A percentile compares a stretch with the other conserved stretches of the same genome.
phyloP scores from a whole-genome alignment of 805 yeast genomes.

The Geotrichum ghanense region DNA sequence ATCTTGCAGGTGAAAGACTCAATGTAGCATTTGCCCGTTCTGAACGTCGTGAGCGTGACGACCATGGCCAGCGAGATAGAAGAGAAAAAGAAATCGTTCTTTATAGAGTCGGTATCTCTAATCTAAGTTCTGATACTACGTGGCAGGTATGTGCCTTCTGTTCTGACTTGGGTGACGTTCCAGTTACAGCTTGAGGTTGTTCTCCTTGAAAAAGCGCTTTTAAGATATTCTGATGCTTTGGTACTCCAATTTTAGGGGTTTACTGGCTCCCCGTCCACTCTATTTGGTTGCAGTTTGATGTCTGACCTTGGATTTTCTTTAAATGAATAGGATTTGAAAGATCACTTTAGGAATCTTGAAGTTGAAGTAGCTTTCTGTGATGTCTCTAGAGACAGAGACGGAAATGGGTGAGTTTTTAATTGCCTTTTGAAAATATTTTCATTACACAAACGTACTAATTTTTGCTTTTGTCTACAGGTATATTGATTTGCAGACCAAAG shows the following conservation, averaged over 20 bases:
- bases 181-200: background rate
- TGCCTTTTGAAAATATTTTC: too few species aligned
- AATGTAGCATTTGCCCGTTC: slow-evolving; percentile 23
- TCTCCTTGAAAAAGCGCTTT: background rate
- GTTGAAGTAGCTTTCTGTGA: slow-evolving; percentile 29
- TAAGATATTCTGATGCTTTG: background rate
- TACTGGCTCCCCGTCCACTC: slow-evolving; percentile 6
- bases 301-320: slow-evolving; percentile 14
- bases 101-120: slow-evolving; percentile 19
- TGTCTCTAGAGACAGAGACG: slow-evolving; percentile 26
- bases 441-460: background rate
- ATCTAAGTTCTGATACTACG: slow-evolving; percentile 17
- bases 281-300: slow-evolving; percentile 11
- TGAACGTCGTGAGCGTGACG: slow-evolving; percentile 14
- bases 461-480: slow-evolving; percentile 14
- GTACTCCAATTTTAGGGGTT: background rate
- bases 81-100: slow-evolving; percentile 10
- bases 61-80: slow-evolving; percentile 14
- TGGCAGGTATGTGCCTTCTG: slow-evolving; percentile 20
- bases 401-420: slow-evolving; percentile 20
- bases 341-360: slow-evolving; percentile 52
- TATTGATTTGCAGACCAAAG: slow-evolving; percentile 36
- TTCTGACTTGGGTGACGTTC: slow-evolving; percentile 2
- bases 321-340: slow-evolving; percentile 48
- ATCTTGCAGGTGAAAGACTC: slow-evolving; percentile 25